Conservation (phyloP, 2,329 filamentous ascomycete genomes). For the Colletotrichum sp. region DNA sequence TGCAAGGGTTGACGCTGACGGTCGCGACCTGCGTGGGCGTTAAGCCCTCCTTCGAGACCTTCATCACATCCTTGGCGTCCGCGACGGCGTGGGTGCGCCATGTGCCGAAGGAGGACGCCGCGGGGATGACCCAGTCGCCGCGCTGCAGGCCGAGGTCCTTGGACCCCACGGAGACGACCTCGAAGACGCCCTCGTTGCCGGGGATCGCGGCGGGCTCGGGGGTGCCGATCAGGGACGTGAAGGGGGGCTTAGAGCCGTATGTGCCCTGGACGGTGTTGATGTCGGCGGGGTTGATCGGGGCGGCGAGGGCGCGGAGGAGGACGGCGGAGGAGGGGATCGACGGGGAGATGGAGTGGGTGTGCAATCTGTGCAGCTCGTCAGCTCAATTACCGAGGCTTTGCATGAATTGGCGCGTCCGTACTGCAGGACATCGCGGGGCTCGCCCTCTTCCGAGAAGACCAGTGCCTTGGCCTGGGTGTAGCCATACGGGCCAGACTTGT, state of each 20-base stretch:
- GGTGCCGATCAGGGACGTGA: constrained; percentile 79
- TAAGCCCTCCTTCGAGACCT: constrained; percentile 74
- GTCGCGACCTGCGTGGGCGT: constrained; percentile 82
- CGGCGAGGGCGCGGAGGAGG: constrained; percentile 85
- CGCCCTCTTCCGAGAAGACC: constrained; percentile 75
- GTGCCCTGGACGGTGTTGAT: constrained; percentile 98
- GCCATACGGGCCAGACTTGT: constrained; percentile 71
- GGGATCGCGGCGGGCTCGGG: constrained; percentile 76
- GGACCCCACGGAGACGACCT: constrained; percentile 76
- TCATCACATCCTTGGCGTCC: constrained; percentile 62
- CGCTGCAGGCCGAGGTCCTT: constrained; percentile 59
- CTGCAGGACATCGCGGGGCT: constrained; percentile 74
- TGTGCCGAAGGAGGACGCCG: constrained; percentile 82
- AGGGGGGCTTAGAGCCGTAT: constrained; percentile 84
- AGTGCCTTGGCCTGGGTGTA: constrained; percentile 88
- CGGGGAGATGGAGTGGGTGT: constrained; percentile 79
- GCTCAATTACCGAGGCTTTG: neutral
- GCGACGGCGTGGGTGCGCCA: constrained; percentile 91
- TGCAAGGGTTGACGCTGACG: constrained; percentile 90
- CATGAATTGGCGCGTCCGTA: constrained; percentile 34
- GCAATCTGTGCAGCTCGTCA: constrained; percentile 48
- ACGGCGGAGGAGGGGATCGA: constrained; percentile 67
- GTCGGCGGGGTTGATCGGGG: constrained; percentile 95
- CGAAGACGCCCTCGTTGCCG: constrained; percentile 93
- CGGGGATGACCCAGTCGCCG: constrained; percentile 96